phyloP scores from a whole-genome alignment of 768 basidiomycete genomes.

The Mrakia hoshinonis region DNA sequence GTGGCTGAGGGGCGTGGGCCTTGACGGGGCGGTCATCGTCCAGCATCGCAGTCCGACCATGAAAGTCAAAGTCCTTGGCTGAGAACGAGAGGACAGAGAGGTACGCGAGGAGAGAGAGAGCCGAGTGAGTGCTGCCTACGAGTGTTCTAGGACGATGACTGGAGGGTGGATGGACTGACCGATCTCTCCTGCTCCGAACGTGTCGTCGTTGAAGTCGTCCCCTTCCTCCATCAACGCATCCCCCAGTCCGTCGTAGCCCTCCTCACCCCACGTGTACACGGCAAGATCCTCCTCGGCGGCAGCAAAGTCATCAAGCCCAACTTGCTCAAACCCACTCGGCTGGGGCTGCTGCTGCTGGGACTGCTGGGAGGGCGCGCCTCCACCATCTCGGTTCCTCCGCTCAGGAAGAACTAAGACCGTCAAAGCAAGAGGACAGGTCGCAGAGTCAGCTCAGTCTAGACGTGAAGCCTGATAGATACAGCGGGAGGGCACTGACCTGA shows the following conservation, averaged over 20 bases:
- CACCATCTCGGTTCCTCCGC: slow-evolving; percentile 19
- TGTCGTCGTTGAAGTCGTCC: slow-evolving; percentile 94
- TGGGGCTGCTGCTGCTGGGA: background rate
- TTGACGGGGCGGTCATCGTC: slow-evolving; percentile 30
- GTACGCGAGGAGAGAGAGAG: background rate
- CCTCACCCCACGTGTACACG: slow-evolving; percentile 56
- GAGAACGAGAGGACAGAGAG: slow-evolving; percentile 27
- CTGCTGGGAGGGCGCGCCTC: background rate
- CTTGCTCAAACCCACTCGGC: background rate
- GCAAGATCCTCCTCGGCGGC: slow-evolving; percentile 63
- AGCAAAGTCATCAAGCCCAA: slow-evolving; percentile 23
- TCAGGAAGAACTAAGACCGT: slow-evolving; percentile 24
- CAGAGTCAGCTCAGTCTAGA: background rate
- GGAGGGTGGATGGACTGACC: slow-evolving; percentile 50
- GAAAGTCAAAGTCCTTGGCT: slow-evolving; percentile 92
- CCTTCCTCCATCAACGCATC: slow-evolving; percentile 78
- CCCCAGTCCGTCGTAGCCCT: slow-evolving; percentile 79
- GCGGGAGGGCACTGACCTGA: background rate
- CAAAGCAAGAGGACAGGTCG: background rate
- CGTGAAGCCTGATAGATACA: background rate
- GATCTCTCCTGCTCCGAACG: slow-evolving; percentile 66
- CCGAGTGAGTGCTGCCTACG: too few species aligned
- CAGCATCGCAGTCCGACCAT: slow-evolving; percentile 45
- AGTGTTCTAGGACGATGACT: background rate
- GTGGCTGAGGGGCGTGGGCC: slow-evolving; percentile 21